Evolutionary conservation across 2,329 filamentous ascomycete species (phyloP).

Genomic region (Colletotrichum sp.): DNA sequence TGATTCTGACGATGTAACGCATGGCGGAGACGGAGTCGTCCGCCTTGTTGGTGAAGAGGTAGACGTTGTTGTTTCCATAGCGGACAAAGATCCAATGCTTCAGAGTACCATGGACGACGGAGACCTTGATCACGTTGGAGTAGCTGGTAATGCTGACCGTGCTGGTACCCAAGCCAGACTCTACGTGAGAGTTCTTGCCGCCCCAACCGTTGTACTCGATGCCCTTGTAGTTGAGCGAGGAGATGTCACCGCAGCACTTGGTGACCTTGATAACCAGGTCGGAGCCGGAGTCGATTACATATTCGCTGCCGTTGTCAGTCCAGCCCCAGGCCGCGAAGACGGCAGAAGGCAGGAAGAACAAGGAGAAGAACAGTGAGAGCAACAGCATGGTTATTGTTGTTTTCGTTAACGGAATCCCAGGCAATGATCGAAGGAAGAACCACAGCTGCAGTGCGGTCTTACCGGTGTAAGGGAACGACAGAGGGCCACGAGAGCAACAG

Average conservation of each 20-base stretch:
- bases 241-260: conserved; percentile 37
- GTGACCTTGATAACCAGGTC: conserved; percentile 36
- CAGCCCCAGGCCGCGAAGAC: conserved; percentile 43
- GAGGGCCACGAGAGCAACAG: not conserved
- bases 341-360: conserved; percentile 28
- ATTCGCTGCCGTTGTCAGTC: conserved; percentile 39
- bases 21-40: conserved; percentile 41
- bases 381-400: conserved; percentile 26
- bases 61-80: conserved; percentile 41
- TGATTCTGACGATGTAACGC: conserved; percentile 40
- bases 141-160: conserved; percentile 32
- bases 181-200: conserved; percentile 34
- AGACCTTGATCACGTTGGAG: conserved; percentile 37
- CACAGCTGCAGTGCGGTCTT: conserved; percentile 1
- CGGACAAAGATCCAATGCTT: conserved; percentile 36
- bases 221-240: conserved; percentile 35
- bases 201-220: conserved; percentile 34
- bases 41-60: conserved; percentile 47
- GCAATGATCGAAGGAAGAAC: not conserved
- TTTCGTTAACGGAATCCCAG: not conserved
- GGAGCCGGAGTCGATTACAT: conserved; percentile 38
- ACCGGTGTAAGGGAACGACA: not conserved
- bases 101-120: conserved; percentile 34
- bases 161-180: conserved; percentile 32
- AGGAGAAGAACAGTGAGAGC: conserved; percentile 26